Percentiles rank a stretch among this genome's conserved stretches.
phyloP scores from a whole-genome alignment of 1,284 basidiomycete genomes.

The Ceratobasidium sp. region DNA sequence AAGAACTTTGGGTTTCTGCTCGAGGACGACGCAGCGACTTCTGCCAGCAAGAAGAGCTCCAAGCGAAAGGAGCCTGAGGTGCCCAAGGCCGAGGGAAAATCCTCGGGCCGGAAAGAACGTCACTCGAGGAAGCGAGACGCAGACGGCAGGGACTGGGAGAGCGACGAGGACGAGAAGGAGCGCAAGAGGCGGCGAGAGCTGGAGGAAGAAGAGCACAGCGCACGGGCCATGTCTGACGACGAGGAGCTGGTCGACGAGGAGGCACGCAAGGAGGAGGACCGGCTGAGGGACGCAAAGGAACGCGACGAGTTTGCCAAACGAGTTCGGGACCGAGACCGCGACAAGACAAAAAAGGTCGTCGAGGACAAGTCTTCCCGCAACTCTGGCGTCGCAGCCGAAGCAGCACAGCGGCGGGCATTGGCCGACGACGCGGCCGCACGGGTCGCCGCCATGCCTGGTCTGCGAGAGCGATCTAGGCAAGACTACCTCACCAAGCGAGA shows the following conservation, averaged over 20 bases:
- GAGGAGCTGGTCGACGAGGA: slow-evolving; percentile 76
- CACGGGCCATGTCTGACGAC: slow-evolving; percentile 41
- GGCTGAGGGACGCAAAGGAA: slow-evolving; percentile 80
- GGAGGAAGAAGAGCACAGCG: slow-evolving; percentile 26
- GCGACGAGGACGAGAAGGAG: slow-evolving; percentile 82
- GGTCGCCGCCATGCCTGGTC: slow-evolving; percentile 76
- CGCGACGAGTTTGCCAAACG: slow-evolving; percentile 93
- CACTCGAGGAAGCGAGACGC: slow-evolving; percentile 81
- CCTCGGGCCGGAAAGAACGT: slow-evolving; percentile 55
- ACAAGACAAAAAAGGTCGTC: slow-evolving; percentile 88
- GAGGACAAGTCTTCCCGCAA: slow-evolving; percentile 86
- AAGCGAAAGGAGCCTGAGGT: slow-evolving; percentile 57
- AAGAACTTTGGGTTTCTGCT: slow-evolving; percentile 81
- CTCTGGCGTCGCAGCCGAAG: slow-evolving; percentile 73
- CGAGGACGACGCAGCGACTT: slow-evolving; percentile 63
- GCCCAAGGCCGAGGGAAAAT: slow-evolving; percentile 51
- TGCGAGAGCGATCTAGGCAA: slow-evolving; percentile 86
- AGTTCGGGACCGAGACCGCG: slow-evolving; percentile 81
- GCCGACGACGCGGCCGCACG: slow-evolving; percentile 86
- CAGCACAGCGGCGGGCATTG: slow-evolving; percentile 77
- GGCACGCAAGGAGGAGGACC: slow-evolving; percentile 72
- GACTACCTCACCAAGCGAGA: slow-evolving; percentile 97
- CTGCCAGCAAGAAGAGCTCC: slow-evolving; percentile 51
- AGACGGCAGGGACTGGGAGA: slow-evolving; percentile 82
- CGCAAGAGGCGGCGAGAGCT: slow-evolving; percentile 52